Percentiles rank a stretch among this genome's conserved stretches.
These are phyloP conservation scores for Thielaviopsis populi DNA, from an alignment of 2,329 filamentous ascomycete species.

Conservation along the genomic window DNA sequence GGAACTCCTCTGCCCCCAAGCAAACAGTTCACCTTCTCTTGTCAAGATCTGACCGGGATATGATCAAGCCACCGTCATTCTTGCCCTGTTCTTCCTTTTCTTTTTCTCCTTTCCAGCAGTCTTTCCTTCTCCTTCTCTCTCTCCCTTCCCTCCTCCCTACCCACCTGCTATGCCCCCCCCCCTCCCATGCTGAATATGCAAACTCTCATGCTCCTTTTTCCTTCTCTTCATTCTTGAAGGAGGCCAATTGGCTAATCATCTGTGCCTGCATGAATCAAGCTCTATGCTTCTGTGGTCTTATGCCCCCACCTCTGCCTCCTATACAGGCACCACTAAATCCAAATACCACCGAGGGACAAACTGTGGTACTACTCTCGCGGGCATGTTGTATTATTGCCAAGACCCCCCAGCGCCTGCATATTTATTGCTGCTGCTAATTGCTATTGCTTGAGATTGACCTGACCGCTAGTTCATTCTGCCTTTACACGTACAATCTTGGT, in stretches of 20 bases:
- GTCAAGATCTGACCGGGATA: background rate
- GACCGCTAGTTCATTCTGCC: conserved; percentile 4
- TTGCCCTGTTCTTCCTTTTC: background rate
- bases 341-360: background rate
- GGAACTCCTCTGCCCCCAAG: too few species aligned
- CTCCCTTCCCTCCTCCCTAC: background rate
- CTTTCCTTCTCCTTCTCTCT: background rate
- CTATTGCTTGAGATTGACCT: background rate
- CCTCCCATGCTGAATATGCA: background rate
- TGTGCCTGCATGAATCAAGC: background rate
- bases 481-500: conserved; percentile 36
- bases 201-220: background rate
- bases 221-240: background rate
- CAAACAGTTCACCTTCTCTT: too few species aligned
- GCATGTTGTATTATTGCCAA: background rate
- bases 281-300: background rate
- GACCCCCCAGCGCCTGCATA: background rate
- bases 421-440: background rate
- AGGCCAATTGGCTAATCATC: background rate
- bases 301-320: background rate
- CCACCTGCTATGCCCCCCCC: background rate
- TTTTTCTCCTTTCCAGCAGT: background rate
- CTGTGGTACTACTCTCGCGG: background rate
- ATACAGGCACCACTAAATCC: background rate
- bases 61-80: background rate